A percentile compares a stretch with the other conserved stretches of the same genome.
These are phyloP conservation scores for Dittrichia graveolens DNA, from an alignment of 129 eudicot genomes.

Conservation along the genomic window DNA sequence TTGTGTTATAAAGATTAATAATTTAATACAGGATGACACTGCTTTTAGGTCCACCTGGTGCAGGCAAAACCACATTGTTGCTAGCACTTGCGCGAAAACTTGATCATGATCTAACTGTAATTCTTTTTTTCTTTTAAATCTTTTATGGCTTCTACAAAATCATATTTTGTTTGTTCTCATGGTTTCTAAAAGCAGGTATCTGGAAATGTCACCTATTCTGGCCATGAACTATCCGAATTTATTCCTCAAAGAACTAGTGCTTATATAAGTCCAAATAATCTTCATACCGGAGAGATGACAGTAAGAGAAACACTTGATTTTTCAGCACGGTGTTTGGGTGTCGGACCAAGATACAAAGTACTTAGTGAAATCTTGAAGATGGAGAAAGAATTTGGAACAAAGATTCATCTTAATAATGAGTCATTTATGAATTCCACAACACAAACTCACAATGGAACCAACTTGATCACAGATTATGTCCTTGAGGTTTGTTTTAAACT, in stretches of 20 bases:
- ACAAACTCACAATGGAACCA: slow-evolving; percentile 31
- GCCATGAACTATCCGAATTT: slow-evolving; percentile 45
- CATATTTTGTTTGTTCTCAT: background rate
- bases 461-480: slow-evolving; percentile 47
- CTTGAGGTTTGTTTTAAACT: slow-evolving; percentile 39
- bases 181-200: slow-evolving; percentile 32
- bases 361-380: slow-evolving; percentile 38
- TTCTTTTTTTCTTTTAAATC: background rate
- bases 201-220: slow-evolving; percentile 53
- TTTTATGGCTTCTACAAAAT: background rate
- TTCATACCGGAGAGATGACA: slow-evolving; percentile 55
- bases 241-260: slow-evolving; percentile 58
- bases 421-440: slow-evolving; percentile 44
- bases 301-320: slow-evolving; percentile 60
- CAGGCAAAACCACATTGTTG: slow-evolving; percentile 58
- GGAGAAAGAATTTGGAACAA: slow-evolving; percentile 33
- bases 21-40: slow-evolving; percentile 47
- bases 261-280: slow-evolving; percentile 50
- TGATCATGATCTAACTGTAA: slow-evolving; percentile 39
- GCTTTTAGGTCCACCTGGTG: slow-evolving; percentile 61
- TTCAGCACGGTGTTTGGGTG: slow-evolving; percentile 58
- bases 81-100: slow-evolving; percentile 58
- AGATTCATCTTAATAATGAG: slow-evolving; percentile 28
- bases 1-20: background rate
- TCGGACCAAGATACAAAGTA: slow-evolving; percentile 40